Evolutionary conservation across 495 filamentous ascomycete genomes (phyloP).

Genomic region (Diplogelasinospora grovesii): DNA sequence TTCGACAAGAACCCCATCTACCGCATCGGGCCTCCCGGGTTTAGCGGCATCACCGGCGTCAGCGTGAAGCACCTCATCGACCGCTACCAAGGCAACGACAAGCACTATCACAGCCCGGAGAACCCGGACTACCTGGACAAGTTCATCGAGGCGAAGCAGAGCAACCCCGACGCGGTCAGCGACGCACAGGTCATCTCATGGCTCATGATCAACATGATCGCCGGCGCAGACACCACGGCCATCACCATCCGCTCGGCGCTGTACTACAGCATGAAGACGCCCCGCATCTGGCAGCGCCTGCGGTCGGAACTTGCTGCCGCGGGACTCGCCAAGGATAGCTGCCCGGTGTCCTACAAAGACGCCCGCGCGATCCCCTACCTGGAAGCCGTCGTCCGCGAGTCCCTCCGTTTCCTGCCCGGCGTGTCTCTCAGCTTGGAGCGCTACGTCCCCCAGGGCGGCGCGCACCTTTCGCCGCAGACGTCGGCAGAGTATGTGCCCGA

Average conservation of each 20-base stretch:
- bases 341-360: conserved; percentile 10
- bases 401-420: conserved; percentile 43
- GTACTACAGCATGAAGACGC: conserved; percentile 45
- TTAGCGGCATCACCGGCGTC: conserved; percentile 6
- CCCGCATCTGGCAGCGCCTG: conserved; percentile 30
- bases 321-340: neutral
- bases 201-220: conserved; percentile 33
- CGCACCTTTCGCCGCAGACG: conserved; percentile 23
- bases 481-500: conserved; percentile 34
- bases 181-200: conserved; percentile 18
- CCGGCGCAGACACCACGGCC: conserved; percentile 50
- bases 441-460: conserved; percentile 36
- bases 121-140: conserved; percentile 22
- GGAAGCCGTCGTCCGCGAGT: conserved; percentile 49
- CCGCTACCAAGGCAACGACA: conserved; percentile 12
- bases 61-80: conserved; percentile 6
- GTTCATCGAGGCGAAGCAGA: conserved; percentile 21
- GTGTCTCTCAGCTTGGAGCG: conserved; percentile 40
- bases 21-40: conserved; percentile 18
- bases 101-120: conserved; percentile 3
- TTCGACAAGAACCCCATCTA: conserved; percentile 16
- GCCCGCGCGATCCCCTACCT: conserved; percentile 31
- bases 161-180: conserved; percentile 17
- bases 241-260: conserved; percentile 42
- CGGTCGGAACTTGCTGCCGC: conserved; percentile 32